Percentiles rank a stretch among this genome's conserved stretches.
These are phyloP conservation scores for Amphirosellinia nigrospora DNA, from an alignment of 495 filamentous ascomycete species.

Conservation along the genomic window DNA sequence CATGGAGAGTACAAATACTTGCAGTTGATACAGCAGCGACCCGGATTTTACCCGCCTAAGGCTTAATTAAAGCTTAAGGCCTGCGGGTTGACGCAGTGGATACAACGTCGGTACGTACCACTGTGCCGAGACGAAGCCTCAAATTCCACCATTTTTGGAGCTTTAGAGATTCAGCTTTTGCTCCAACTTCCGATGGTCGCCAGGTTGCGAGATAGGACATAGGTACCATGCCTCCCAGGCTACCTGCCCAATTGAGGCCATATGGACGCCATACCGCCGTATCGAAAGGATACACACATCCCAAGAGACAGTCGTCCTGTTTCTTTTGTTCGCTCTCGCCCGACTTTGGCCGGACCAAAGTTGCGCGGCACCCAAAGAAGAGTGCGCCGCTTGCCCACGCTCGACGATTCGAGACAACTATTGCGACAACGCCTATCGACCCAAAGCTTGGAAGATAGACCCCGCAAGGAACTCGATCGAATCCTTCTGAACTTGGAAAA, in stretches of 20 bases:
- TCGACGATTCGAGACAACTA: conserved; percentile 19
- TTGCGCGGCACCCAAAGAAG: conserved; percentile 20
- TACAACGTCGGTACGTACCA: conserved; percentile 2
- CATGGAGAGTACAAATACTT: no score
- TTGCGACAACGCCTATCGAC: neutral
- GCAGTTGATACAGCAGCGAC: neutral
- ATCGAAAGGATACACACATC: neutral
- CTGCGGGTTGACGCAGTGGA: neutral
- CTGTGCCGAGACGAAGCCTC: neutral
- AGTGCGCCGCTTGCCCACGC: conserved; percentile 4
- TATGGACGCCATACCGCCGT: conserved; percentile 23
- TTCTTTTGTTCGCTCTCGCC: conserved; percentile 50
- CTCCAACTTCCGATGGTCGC: conserved; percentile 12
- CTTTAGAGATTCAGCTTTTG: neutral
- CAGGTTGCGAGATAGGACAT: conserved; percentile 1
- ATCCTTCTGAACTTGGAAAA: conserved; percentile 67
- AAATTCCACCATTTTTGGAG: neutral
- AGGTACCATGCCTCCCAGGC: conserved; percentile 28
- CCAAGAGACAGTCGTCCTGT: conserved; percentile 42
- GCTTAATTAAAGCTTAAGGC: no score
- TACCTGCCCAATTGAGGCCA: conserved; percentile 33
- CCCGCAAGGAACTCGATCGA: conserved; percentile 61
- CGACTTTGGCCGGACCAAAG: conserved; percentile 2
- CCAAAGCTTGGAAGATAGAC: conserved; percentile 4
- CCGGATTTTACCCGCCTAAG: neutral